Base-by-base conservation (phyloP, 805 yeast genomes). In the Schwanniomyces vanrijiae region DNA sequence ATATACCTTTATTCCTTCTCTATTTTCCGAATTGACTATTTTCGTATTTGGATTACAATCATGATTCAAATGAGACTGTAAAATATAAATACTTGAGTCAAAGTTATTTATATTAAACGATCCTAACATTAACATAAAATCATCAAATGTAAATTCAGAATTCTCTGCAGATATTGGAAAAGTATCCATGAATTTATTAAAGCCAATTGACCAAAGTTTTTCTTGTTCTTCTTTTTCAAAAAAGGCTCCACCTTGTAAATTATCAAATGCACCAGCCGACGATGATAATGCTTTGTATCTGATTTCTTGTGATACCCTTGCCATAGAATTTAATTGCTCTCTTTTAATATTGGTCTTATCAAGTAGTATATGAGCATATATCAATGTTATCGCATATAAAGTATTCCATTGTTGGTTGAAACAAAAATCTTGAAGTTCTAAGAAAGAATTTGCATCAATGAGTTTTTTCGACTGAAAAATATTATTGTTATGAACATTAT, bases 31-130 rank as follows among this genome's bases (percentile, higher is more conserved):
- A 1, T 67, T 58, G 42, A 78, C 73, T 25, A 80, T 83, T 29
- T 75, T 71, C 3, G 83, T 83, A 56, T 84, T 88, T 2, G 94
- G 91, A 35, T 76, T 81, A 68, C 96, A 89, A 55, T 73, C 75
- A 60, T 89, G 96, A 58, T 88, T 88, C 56, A 88, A 67, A 58
- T 86, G 87, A 0, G 94, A 81, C 50, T 85, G 86, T 7, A 75
- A 59, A 50, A 81, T 71, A 60, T 73, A 88, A 14, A 87, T 58
- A 42, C 82, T 78, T 2, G 86, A 82, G 45, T 83, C 84, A 43
- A 84, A 69, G 56, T 87, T 86, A 65, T 88, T 88, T 55, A 88
- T 78, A 64, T 87, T 86, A 59, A 82, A 86, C 49, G 83, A 78
- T 1, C 96, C 96, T 55, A 88, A 64, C 65, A 81, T 80, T 47